These are phyloP conservation scores for Macrocystidia cucumis DNA, from an alignment of 1,284 basidiomycete genomes.

Conservation along the genomic window DNA sequence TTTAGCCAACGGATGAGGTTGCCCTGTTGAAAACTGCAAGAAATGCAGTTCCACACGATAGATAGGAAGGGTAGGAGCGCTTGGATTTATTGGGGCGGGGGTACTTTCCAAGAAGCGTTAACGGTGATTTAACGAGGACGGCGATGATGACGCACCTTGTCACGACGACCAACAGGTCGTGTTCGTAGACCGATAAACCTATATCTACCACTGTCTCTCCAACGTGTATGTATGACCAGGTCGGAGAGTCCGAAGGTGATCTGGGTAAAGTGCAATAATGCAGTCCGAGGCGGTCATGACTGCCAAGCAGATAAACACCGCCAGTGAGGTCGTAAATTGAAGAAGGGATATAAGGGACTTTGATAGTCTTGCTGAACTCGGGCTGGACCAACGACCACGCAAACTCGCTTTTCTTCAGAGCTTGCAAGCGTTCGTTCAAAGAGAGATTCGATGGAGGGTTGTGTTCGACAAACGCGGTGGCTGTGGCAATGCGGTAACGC, in stretches of 20 bases:
- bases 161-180: constrained; percentile 38
- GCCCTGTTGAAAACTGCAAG: constrained; percentile 32
- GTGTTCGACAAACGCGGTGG: constrained; percentile 23
- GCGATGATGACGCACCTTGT: constrained; percentile 22
- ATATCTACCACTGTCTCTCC: constrained; percentile 26
- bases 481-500: constrained; percentile 26
- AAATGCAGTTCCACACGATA: constrained; percentile 22
- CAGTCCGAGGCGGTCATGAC: constrained; percentile 16
- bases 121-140: constrained; percentile 4
- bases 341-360: constrained; percentile 21
- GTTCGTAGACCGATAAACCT: constrained; percentile 37
- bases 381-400: constrained; percentile 21
- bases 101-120: constrained; percentile 1
- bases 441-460: constrained; percentile 19
- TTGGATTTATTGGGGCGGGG: neutral
- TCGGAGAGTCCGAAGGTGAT: constrained; percentile 11
- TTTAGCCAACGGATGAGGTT: constrained; percentile 31
- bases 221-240: constrained; percentile 27
- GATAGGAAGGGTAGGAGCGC: constrained; percentile 3
- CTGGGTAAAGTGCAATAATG: constrained; percentile 24
- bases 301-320: constrained; percentile 34
- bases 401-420: constrained; percentile 19
- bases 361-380: constrained; percentile 17
- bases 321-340: constrained; percentile 38
- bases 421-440: constrained; percentile 20